These are phyloP conservation scores for Magnaporthiopsis incrustans DNA, from an alignment of 2,329 filamentous ascomycete species.

Conservation along the genomic window DNA sequence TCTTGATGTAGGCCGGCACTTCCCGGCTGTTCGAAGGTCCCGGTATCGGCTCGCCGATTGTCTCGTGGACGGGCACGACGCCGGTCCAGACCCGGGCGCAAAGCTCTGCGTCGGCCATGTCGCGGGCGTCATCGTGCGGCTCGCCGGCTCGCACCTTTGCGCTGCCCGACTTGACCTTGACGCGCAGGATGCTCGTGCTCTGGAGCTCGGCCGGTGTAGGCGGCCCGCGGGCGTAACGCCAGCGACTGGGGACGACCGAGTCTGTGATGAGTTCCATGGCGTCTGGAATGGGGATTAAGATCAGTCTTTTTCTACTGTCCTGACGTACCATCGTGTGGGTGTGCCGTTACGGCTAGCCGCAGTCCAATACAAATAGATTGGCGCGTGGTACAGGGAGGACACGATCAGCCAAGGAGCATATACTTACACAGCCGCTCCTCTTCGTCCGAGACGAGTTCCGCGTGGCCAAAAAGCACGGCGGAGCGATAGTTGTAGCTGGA, in stretches of 20 bases:
- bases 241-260: slow-evolving; percentile 60
- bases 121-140: slow-evolving; percentile 46
- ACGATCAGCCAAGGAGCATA: neutral
- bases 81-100: slow-evolving; percentile 44
- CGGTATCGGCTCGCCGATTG: slow-evolving; percentile 55
- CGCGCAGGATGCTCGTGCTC: slow-evolving; percentile 63
- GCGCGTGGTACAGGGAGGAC: too few relatives aligned
- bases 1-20: slow-evolving; percentile 53
- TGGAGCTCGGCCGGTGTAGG: slow-evolving; percentile 65
- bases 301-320: neutral
- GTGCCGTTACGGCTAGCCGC: too few relatives aligned
- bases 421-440: slow-evolving; percentile 56
- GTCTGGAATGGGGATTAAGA: slow-evolving; percentile 19
- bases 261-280: slow-evolving; percentile 76
- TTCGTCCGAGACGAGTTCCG: slow-evolving; percentile 54
- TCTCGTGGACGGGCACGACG: slow-evolving; percentile 54
- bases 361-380: too few relatives aligned
- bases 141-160: slow-evolving; percentile 64
- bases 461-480: slow-evolving; percentile 69
- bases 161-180: slow-evolving; percentile 62
- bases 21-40: slow-evolving; percentile 50
- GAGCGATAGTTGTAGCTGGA: slow-evolving; percentile 86
- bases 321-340: neutral
- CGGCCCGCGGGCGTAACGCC: slow-evolving; percentile 60
- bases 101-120: slow-evolving; percentile 35